Evolutionary conservation across 1,139 yeast genomes (phyloP), one percentile per base, ranked within the genome.

Genomic region (Eremothecium gossypii): DNA sequence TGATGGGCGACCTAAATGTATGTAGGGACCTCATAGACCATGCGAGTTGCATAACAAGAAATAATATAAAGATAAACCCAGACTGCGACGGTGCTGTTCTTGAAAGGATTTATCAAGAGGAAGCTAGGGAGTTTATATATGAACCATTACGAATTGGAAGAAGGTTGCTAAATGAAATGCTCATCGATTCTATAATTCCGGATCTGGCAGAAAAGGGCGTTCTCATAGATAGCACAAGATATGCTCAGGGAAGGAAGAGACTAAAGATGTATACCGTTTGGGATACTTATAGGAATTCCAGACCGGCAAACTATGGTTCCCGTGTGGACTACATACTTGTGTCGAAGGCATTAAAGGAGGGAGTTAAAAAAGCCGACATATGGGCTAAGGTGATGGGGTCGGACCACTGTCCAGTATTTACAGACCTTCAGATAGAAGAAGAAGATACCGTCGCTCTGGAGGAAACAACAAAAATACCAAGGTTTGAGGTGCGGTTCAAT

Each of bases 1-100:
- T 91, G 1, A 70, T 87, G 76, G 98, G 98, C 1, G 98, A 91
- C 57, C 70, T 91, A 13, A 91, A 91, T 57, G 81, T 89, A 1
- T 70, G 87, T 8, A 67, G 86, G 12, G 91, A 86, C 58, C 64
- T 84, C 39, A 79, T 84, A 8, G 98, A 91, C 57, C 77, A 80
- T 47, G 96, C 94, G 1, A 95, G 84, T 43, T 68, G 70, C 1
- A 69, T 82, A 26, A 74, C 71, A 64, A 39, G 67, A 63, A 41
- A 51, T 41, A 11, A 61, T 52, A 42, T 51, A n/a, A 33, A 38
- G 38, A 36, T 49, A 37, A 41, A 53, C 17, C 44, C 44, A 39
- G 49, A 51, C 8, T 47, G 49, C 14, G 49, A 54, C 8, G 65
- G 69, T 1, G 49, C 56, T 2, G 54, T 45, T 4, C 70, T 79